Evolutionary conservation across 495 filamentous ascomycete genomes (phyloP), one percentile per base, ranked within the genome.

Genomic region (Lepidopterella palustris): DNA sequence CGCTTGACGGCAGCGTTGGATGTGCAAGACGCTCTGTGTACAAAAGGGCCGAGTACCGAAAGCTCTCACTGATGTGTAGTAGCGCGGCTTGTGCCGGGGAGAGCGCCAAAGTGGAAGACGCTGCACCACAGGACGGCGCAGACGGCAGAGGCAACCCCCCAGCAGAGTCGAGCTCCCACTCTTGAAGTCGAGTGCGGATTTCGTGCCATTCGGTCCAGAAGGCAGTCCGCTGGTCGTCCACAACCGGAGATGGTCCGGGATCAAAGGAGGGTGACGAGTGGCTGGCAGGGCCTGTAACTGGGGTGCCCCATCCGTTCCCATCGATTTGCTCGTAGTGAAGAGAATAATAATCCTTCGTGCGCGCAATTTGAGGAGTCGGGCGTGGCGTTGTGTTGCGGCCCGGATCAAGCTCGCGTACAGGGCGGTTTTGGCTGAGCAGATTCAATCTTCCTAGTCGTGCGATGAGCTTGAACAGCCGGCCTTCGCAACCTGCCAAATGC

Each of bases 141-240:
- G 18, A 10, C 6, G 47, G 21, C 3, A 42, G 13, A 15, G 67
- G 55, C 50, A 71, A 65, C 26, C 65, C 59, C 8, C 64, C 58
- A n/a, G 65, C 67, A 58, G 82, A 70, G 62, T 87, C 82, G 59
- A 92, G 86, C 67, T 88, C 79, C 90, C 90, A 95, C 65, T 80
- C 82, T 68, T 90, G 84, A n/a, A 96, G 84, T 24, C 82, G 80
- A 51, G 82, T 79, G 52, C 87, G 88, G 15, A 89, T 81, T 23
- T 88, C 84, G 67, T 83, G 84, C 90, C 90, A 96, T 73, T 96
- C 90, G 25, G 77, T 74, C 90, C 90, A 93, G 73, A 95, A 96
- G 24, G 72, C 79, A 40, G 82, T 73, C 50, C 82, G 79, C 55
- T 82, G 78, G 58, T 82, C 80, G 60, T 76, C 77, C 10, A 71